A percentile compares a stretch with the other conserved stretches of the same genome.
Evolutionary conservation across 768 basidiomycete species (phyloP).

Genomic region (Pholiota microspora): DNA sequence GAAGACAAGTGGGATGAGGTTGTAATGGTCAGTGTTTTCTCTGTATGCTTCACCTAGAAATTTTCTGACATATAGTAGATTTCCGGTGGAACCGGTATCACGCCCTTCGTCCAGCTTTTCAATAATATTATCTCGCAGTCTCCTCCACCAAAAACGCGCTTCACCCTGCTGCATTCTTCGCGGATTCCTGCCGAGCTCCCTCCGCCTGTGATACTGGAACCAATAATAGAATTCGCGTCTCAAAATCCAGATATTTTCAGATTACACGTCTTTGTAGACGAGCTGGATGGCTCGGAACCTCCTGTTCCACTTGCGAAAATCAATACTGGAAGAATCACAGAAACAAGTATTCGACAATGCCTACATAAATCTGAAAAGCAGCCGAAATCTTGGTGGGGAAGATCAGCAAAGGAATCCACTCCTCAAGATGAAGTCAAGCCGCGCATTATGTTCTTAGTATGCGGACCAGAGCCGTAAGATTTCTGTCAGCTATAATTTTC

Average conservation of each 20-base stretch:
- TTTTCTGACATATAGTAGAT: constrained; percentile 43
- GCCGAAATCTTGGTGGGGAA: constrained; percentile 34
- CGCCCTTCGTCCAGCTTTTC: constrained; percentile 81
- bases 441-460: constrained; percentile 69
- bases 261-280: constrained; percentile 64
- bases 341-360: constrained; percentile 41
- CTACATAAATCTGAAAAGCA: constrained; percentile 27
- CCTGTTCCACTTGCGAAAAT: constrained; percentile 24
- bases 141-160: constrained; percentile 43
- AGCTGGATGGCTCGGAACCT: constrained; percentile 26
- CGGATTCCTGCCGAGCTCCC: constrained; percentile 62
- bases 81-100: constrained; percentile 85
- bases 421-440: constrained; percentile 20
- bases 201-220: constrained; percentile 57
- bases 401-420: constrained; percentile 22
- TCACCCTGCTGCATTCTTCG: constrained; percentile 75
- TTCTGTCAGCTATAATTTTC: constrained; percentile 2
- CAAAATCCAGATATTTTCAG: constrained; percentile 54
- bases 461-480: constrained; percentile 80
- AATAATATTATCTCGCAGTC: constrained; percentile 46
- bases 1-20: constrained; percentile 70
- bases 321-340: constrained; percentile 54
- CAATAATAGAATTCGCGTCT: constrained; percentile 46
- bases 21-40: constrained; percentile 55
- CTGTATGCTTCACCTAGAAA: not conserved